These are phyloP conservation scores for Phytophthora sp. DNA, from an alignment of 352 stramenopile genomes.

Conservation along the genomic window DNA sequence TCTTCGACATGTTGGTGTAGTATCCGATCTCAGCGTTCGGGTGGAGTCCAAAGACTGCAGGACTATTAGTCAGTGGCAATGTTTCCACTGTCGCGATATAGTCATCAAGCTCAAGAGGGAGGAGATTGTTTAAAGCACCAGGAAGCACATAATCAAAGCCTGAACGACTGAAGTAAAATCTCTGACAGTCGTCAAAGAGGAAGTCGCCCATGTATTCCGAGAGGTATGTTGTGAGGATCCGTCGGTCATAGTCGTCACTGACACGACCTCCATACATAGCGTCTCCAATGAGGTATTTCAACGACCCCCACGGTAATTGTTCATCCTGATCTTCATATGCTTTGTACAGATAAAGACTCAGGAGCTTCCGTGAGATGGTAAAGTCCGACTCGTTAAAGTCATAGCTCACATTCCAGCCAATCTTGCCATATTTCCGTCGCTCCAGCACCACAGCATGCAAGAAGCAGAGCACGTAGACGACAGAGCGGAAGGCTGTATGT, in stretches of 20 bases:
- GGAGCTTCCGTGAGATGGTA: constrained; percentile 91
- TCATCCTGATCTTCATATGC: constrained; percentile 93
- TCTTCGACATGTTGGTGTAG: constrained; percentile 95
- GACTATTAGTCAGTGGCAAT: constrained; percentile 93
- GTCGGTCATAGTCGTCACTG: constrained; percentile 95
- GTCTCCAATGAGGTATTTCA: constrained; percentile 96
- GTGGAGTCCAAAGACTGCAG: constrained; percentile 95
- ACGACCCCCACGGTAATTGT: constrained; percentile 93
- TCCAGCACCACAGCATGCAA: constrained; percentile 96
- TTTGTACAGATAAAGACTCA: constrained; percentile 95
- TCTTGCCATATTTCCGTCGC: constrained; percentile 96
- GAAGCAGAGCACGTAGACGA: constrained; percentile 96
- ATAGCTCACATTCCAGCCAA: constrained; percentile 97
- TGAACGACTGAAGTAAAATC: constrained; percentile 93
- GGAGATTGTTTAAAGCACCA: constrained; percentile 35
- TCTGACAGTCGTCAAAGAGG: constrained; percentile 94
- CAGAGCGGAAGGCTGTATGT: constrained; percentile 91
- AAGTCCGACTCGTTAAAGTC: constrained; percentile 98
- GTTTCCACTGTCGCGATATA: constrained; percentile 89
- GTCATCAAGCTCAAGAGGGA: constrained; percentile 60
- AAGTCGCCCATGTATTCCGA: constrained; percentile 98
- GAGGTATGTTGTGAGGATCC: constrained; percentile 94
- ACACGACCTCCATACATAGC: constrained; percentile 97
- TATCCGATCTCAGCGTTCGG: constrained; percentile 97
- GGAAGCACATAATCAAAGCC: constrained; percentile 94